phyloP scores from a whole-genome alignment of 129 eudicot genomes.

The Chrysanthemum makinoi region DNA sequence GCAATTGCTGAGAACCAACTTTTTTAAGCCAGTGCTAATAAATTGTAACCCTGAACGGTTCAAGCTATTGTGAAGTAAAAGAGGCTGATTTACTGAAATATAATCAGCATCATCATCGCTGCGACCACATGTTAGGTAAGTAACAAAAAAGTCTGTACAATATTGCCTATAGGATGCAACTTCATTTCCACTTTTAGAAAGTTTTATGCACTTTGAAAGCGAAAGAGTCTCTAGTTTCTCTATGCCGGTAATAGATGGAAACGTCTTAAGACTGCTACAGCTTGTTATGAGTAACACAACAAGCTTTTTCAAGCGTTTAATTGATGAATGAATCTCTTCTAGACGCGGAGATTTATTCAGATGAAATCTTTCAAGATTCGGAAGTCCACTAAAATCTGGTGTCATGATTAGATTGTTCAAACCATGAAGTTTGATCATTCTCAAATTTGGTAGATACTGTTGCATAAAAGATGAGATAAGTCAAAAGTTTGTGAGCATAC shows the following conservation, averaged over 20 bases:
- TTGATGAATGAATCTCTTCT: conserved; percentile 23
- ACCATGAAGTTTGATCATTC: background rate
- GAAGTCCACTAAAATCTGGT: conserved; percentile 22
- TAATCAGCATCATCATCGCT: background rate
- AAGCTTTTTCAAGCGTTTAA: conserved; percentile 8
- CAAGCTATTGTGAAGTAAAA: background rate
- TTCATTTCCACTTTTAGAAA: background rate
- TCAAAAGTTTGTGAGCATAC: background rate
- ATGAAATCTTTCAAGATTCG: conserved; percentile 21
- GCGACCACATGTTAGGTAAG: background rate
- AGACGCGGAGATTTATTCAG: background rate
- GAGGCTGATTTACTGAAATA: background rate
- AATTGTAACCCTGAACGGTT: background rate
- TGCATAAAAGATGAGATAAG: background rate
- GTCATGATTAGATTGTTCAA: conserved; percentile 13
- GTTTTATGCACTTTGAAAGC: background rate
- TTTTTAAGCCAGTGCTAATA: background rate
- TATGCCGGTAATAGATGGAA: conserved; percentile 12
- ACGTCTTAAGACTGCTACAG: background rate
- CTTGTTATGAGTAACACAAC: conserved; percentile 5
- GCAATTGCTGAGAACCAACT: conserved; percentile 11
- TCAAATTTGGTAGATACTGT: conserved; percentile 22
- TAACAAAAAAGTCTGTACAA: conserved; percentile 1
- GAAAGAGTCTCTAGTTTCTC: conserved; percentile 10
- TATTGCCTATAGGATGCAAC: background rate